Evolutionary conservation across 2,329 filamentous ascomycete species (phyloP).

Genomic region (Curvularia sp.): DNA sequence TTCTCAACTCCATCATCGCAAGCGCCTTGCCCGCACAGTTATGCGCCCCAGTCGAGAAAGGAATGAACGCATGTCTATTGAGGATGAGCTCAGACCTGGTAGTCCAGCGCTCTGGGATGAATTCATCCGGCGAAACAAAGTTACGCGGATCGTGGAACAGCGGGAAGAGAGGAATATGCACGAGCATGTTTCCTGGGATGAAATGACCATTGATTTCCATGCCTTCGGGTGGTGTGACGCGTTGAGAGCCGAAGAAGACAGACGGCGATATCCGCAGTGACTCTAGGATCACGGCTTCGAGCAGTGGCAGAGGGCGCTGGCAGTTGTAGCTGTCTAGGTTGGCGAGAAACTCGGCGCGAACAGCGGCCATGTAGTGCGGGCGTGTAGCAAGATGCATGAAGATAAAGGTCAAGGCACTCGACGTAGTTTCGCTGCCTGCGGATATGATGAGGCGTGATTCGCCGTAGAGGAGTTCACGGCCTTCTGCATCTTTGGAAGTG

Average conservation of each 20-base stretch:
- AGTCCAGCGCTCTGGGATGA: slow-evolving; percentile 38
- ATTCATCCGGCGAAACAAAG: slow-evolving; percentile 32
- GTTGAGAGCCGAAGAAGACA: slow-evolving; percentile 36
- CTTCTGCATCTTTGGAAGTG: slow-evolving; percentile 23
- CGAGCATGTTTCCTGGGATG: slow-evolving; percentile 39
- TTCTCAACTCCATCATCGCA: slow-evolving; percentile 69
- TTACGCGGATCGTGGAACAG: slow-evolving; percentile 28
- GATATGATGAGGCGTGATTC: slow-evolving; percentile 44
- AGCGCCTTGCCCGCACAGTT: slow-evolving; percentile 73
- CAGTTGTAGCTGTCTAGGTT: slow-evolving; percentile 18
- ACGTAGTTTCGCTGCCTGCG: slow-evolving; percentile 56
- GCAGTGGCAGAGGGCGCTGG: slow-evolving; percentile 21
- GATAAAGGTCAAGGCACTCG: slow-evolving; percentile 60
- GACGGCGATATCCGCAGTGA: slow-evolving; percentile 39
- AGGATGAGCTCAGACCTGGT: slow-evolving; percentile 26
- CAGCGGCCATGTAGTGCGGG: slow-evolving; percentile 22
- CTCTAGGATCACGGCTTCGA: slow-evolving; percentile 37
- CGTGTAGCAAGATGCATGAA: slow-evolving; percentile 47
- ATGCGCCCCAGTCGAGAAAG: slow-evolving; percentile 71
- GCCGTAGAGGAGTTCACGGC: slow-evolving; percentile 32
- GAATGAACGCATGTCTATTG: slow-evolving; percentile 66
- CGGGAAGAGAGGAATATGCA: slow-evolving; percentile 31
- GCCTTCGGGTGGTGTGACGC: slow-evolving; percentile 41
- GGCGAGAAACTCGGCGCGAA: slow-evolving; percentile 31
- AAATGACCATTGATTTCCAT: slow-evolving; percentile 28